These are phyloP conservation scores for Candida saitoana DNA, from an alignment of 805 yeast genomes.

Conservation along the genomic window DNA sequence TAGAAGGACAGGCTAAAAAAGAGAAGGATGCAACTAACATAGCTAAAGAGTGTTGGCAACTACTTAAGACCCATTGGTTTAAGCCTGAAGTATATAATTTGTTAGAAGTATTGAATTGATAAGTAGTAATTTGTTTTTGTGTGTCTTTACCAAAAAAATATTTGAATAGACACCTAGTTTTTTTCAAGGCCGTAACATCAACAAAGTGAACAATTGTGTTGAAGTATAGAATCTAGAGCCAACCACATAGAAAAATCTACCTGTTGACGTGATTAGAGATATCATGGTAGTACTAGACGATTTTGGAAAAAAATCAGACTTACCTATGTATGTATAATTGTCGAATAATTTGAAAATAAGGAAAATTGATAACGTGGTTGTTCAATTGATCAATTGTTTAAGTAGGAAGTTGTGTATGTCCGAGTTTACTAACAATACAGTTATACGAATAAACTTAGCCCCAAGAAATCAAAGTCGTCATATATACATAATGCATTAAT, in stretches of 20 bases:
- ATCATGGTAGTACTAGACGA: constrained; percentile 22
- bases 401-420: too few relatives aligned
- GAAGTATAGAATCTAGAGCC: not conserved
- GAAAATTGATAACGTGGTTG: not conserved
- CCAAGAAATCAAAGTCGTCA: constrained; percentile 1
- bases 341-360: not conserved
- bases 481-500: not conserved
- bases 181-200: constrained; percentile 1
- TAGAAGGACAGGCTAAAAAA: constrained; percentile 62
- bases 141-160: constrained; percentile 5
- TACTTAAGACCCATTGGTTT: constrained; percentile 62
- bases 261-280: not conserved
- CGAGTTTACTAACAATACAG: constrained; percentile 1
- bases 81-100: constrained; percentile 47
- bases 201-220: not conserved
- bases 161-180: not conserved
- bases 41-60: constrained; percentile 66
- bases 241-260: not conserved
- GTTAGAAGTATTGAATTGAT: constrained; percentile 34
- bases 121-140: constrained; percentile 1
- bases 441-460: constrained; percentile 3
- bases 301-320: constrained; percentile 43
- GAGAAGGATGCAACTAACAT: constrained; percentile 46
- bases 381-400: not conserved
- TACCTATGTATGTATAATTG: constrained; percentile 38